Evolutionary conservation across 2,329 filamentous ascomycete genomes (phyloP), one percentile per base, ranked within the genome.

Genomic region (Drechmeria coniospora): DNA sequence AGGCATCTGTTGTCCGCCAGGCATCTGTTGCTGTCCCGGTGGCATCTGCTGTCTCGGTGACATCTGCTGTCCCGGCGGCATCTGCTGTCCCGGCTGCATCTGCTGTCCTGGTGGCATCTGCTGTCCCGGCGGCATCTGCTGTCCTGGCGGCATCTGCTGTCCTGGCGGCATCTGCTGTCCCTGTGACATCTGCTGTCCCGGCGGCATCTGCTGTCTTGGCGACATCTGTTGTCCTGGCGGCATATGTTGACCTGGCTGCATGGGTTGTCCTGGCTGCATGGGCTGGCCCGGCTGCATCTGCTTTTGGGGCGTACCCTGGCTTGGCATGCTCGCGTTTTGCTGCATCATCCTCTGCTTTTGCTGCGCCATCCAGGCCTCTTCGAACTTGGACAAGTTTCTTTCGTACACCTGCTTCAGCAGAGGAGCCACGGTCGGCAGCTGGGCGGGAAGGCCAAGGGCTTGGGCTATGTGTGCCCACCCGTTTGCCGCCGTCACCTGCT

Each of bases 331-430:
- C n/a, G 27, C 23, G 22, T 32, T 31, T 35, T 71, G 64, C 28
- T 63, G 56, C 46, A 66, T 61, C 40, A 63, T 61, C 23, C 61
- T 57, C 15, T 58, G 60, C 37, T 60, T 61, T 35, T 71, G 69
- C 39, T 68, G 66, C 19, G 62, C 57, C 20, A 65, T 45, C 58
- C 68, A 79, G 2, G 66, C 68, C 33, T 75, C 69, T 47, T 94
- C 86, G 37, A 92, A 94, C 18, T 74, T 68, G 15, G 68, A 56
- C 5, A 94, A 56, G 38, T 86, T 84, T 20, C 69, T 65, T 41
- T 84, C 76, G 50, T 90, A 92, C 6, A 81, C 65, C 16, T 66
- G 63, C 40, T 74, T 72, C 39, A 94, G 50, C 39, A 90, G 74
- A 32, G 69, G 65, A 2, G 72, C 63, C 0, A 80, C 82, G 8